Percentiles rank a stretch among this genome's conserved stretches.
These are phyloP conservation scores for Gossypium laxum DNA, from an alignment of 441 rosid genomes.

Conservation along the genomic window DNA sequence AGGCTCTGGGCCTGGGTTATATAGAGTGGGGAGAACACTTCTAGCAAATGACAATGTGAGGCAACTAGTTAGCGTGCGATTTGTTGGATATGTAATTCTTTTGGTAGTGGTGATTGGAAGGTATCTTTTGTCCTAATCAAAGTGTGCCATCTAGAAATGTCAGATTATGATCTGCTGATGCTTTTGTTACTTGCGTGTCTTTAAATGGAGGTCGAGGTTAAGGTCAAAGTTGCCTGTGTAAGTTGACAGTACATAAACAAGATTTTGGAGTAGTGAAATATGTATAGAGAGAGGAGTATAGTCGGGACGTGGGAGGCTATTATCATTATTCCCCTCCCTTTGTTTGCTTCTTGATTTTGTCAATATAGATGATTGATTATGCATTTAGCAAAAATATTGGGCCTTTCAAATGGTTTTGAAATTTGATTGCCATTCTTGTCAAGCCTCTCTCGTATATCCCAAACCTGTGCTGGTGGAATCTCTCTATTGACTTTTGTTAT, in stretches of 20 bases:
- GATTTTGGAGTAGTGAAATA: constrained; percentile 22
- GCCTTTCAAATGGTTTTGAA: background rate
- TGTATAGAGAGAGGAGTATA: constrained; percentile 22
- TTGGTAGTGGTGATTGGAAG: constrained; percentile 14
- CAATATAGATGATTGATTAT: constrained; percentile 8
- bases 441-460: background rate
- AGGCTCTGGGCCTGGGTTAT: background rate
- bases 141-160: constrained; percentile 4
- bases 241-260: constrained; percentile 19
- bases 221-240: constrained; percentile 18
- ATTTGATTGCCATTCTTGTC: constrained; percentile 5
- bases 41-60: constrained; percentile 11
- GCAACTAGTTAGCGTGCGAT: constrained; percentile 10
- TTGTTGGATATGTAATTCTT: constrained; percentile 24
- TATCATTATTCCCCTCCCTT: background rate
- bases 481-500: no score
- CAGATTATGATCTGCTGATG: constrained; percentile 6
- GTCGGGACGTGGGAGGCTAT: constrained; percentile 13
- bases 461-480: background rate
- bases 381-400: background rate
- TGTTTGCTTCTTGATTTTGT: constrained; percentile 12
- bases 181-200: constrained; percentile 8
- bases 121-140: background rate
- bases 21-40: background rate
- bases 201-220: constrained; percentile 9